Base-by-base conservation (phyloP, 495 filamentous ascomycete species). In the Penicillium goetzii region DNA sequence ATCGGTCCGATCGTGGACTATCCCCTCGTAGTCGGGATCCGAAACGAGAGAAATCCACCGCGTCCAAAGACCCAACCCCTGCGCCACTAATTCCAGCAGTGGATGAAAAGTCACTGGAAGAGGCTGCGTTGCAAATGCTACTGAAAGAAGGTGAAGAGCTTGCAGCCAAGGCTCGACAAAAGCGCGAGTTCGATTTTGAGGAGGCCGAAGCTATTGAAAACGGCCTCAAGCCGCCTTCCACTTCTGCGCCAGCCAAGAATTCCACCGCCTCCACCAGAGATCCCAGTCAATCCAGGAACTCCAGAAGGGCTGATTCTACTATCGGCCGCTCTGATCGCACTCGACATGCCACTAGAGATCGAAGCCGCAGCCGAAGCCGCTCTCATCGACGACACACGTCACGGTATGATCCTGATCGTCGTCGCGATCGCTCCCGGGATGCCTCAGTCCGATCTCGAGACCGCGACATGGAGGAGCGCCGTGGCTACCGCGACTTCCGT, bases 81-180 rank as follows among this genome's bases (percentile, higher is more conserved):
- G 76, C 68, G 57, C 71, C 74, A 41, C 61, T 68, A 8, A 69
- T 68, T 8, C 70, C 72, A 19, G 77, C 78, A 14, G 80, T 84
- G 19, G 82, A 86, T 58, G 84, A 86, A 52, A 85, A 86, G 68
- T 80, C 81, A 17, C 69, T 88, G 38, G 85, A 88, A 60, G 84
- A 85, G 61, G 72, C 78, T 14, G 86, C 86, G 21, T 69, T 89
- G 36, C 74, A 85, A 59, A 65, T 81, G 41, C 77, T 89, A 4
- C 63, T 88, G 26, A 82, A 81, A 66, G 87, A 90, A 72, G 83
- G 86, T 52, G 80, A 87, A 64, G 82, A 86, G 56, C 76, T 84
- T 45, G 84, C 85, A 15, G 86, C 85, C 17, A 89, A 88, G 63
- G 80, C 83, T 8, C 76, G 81, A 28, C 80, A 82, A 61, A 83